Evolutionary conservation across 208 protist species (phyloP).

Genomic region (Borovskyia barvae): DNA sequence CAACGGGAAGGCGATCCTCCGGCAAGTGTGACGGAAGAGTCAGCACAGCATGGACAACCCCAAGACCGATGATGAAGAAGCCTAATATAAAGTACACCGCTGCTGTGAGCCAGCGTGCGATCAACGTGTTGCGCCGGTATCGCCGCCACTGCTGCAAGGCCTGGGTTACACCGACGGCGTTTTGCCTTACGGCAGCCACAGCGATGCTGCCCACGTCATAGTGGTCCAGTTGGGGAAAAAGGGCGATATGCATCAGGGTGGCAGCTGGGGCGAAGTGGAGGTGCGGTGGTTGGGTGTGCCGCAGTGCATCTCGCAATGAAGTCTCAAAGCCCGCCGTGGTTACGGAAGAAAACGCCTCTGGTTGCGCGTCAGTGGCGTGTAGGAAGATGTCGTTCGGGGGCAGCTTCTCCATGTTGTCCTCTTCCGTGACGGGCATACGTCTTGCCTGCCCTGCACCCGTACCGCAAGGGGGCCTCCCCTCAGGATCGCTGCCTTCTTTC

Average conservation of each 20-base stretch:
- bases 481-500: too few relatives aligned
- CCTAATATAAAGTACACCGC: constrained; percentile 10
- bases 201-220: constrained; percentile 41
- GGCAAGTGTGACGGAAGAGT: constrained; percentile 5
- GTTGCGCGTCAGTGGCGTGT: too few relatives aligned
- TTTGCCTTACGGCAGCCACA: constrained; percentile 24
- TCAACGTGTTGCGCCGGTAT: constrained; percentile 11
- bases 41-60: constrained; percentile 29
- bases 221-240: constrained; percentile 26
- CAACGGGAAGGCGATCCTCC: constrained; percentile 14
- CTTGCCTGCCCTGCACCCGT: too few relatives aligned
- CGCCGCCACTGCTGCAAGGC: constrained; percentile 14
- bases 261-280: constrained; percentile 17
- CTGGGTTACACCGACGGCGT: constrained; percentile 18
- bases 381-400: too few relatives aligned
- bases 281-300: constrained; percentile 9
- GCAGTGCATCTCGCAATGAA: constrained; percentile 25
- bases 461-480: too few relatives aligned
- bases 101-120: constrained; percentile 9
- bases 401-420: too few relatives aligned
- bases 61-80: constrained; percentile 27
- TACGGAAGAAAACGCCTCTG: neutral
- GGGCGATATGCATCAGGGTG: constrained; percentile 38
- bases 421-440: too few relatives aligned
- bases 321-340: constrained; percentile 8